Evolutionary conservation across 805 yeast genomes (phyloP).

Genomic region (Ogataea neopini): DNA sequence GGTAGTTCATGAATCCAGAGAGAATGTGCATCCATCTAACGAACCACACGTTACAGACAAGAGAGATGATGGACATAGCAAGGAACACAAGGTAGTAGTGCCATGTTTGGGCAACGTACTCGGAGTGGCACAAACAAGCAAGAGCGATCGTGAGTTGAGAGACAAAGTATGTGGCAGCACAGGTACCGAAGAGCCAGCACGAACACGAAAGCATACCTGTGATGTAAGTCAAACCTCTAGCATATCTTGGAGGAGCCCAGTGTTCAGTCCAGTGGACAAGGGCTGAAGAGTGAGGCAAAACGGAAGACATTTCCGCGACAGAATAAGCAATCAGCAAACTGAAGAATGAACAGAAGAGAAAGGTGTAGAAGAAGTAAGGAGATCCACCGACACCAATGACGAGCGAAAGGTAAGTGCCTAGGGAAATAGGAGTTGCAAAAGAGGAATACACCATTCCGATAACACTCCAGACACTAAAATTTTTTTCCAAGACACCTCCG

Average conservation of each 20-base stretch:
- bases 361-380: slow-evolving; percentile 4
- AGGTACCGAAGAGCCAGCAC: slow-evolving; percentile 4
- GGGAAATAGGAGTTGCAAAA: slow-evolving; percentile 3
- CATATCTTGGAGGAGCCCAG: slow-evolving; percentile 3
- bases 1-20: slow-evolving; percentile 2
- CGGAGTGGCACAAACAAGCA: neutral
- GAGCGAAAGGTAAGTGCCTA: slow-evolving; percentile 3
- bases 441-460: slow-evolving; percentile 5
- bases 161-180: slow-evolving; percentile 2
- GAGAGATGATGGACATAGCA: neutral
- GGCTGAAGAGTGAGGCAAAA: neutral
- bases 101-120: slow-evolving; percentile 2
- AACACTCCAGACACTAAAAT: slow-evolving; percentile 4
- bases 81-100: slow-evolving; percentile 2
- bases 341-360: slow-evolving; percentile 1
- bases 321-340: slow-evolving; percentile 1
- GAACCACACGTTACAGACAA: neutral
- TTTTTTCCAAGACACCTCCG: slow-evolving; percentile 1
- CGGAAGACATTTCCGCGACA: slow-evolving; percentile 5
- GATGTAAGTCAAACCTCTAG: slow-evolving; percentile 4
- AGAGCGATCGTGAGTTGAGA: neutral
- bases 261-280: slow-evolving; percentile 5
- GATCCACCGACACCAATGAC: slow-evolving; percentile 7
- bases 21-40: slow-evolving; percentile 1
- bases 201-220: slow-evolving; percentile 7